A percentile compares a stretch with the other conserved stretches of the same genome.
Evolutionary conservation across 495 filamentous ascomycete species (phyloP).

Genomic region (Filosporella fistucella): DNA sequence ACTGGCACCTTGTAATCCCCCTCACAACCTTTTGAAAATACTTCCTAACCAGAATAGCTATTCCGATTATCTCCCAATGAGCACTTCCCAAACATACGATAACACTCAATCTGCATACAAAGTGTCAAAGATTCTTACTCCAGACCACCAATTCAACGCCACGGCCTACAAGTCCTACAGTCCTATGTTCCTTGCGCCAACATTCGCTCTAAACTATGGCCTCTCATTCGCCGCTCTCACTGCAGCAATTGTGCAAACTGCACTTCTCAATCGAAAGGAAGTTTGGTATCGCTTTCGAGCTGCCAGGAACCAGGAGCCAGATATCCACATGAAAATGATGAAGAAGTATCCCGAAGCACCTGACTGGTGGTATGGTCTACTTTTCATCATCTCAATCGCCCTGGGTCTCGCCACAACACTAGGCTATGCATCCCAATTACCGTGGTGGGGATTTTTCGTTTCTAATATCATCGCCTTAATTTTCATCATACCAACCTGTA

Average conservation of each 20-base stretch:
- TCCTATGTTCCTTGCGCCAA: slow-evolving; percentile 57
- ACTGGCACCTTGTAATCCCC: no score
- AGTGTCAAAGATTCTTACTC: slow-evolving; percentile 44
- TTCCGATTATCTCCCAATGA: slow-evolving; percentile 50
- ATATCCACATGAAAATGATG: slow-evolving; percentile 53
- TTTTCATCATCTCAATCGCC: slow-evolving; percentile 48
- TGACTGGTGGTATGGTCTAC: slow-evolving; percentile 48
- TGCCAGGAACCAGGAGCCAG: slow-evolving; percentile 14
- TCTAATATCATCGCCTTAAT: slow-evolving; percentile 50
- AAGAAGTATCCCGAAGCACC: slow-evolving; percentile 53
- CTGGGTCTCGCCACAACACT: slow-evolving; percentile 57
- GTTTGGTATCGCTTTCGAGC: slow-evolving; percentile 37
- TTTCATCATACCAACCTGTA: slow-evolving; percentile 44
- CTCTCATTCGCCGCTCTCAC: slow-evolving; percentile 67
- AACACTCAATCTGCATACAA: slow-evolving; percentile 54
- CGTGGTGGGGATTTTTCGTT: slow-evolving; percentile 63
- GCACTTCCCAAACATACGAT: slow-evolving; percentile 54
- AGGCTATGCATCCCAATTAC: slow-evolving; percentile 58
- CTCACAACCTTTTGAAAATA: no score
- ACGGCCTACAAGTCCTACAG: slow-evolving; percentile 54
- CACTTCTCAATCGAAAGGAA: slow-evolving; percentile 57
- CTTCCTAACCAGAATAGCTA: no score
- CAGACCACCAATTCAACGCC: slow-evolving; percentile 45
- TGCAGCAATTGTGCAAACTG: slow-evolving; percentile 59
- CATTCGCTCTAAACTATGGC: slow-evolving; percentile 60